Evolutionary conservation across 306 rosid species (phyloP).

Genomic region (Ormosia semicastrata): DNA sequence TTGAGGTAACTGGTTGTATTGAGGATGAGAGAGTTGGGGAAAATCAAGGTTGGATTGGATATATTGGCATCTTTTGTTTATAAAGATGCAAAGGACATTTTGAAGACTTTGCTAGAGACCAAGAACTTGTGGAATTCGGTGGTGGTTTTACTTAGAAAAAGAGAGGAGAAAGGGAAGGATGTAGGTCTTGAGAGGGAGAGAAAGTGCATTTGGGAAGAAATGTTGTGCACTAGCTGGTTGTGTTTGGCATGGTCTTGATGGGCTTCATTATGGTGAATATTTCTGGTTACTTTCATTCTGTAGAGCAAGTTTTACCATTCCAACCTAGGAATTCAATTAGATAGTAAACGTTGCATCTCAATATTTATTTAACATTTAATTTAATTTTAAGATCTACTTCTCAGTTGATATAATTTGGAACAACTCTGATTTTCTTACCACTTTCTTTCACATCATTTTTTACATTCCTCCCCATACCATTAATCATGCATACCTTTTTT

Average conservation of each 20-base stretch:
- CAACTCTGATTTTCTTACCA: too few relatives aligned
- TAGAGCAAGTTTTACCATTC: constrained; percentile 23
- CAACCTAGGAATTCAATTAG: constrained; percentile 30
- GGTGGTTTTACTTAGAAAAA: constrained; percentile 9
- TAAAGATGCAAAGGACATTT: constrained; percentile 26
- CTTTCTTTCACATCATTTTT: too few relatives aligned
- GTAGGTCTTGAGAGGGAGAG: neutral
- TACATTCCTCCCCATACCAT: too few relatives aligned
- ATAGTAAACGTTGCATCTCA: neutral
- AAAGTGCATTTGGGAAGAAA: neutral
- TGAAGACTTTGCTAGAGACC: neutral
- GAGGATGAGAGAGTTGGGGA: neutral
- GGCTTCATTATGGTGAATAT: constrained; percentile 28
- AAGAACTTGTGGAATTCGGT: constrained; percentile 11
- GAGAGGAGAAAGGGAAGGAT: neutral
- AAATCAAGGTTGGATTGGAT: neutral
- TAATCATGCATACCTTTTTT: too few relatives aligned
- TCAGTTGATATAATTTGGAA: neutral
- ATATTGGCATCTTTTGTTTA: neutral
- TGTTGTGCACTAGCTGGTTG: constrained; percentile 36
- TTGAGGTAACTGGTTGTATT: neutral
- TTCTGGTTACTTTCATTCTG: constrained; percentile 32
- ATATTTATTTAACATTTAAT: neutral
- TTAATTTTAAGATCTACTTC: neutral
- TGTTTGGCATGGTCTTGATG: constrained; percentile 48